Percentiles rank a stretch among this genome's conserved stretches.
Evolutionary conservation across 495 filamentous ascomycete genomes (phyloP).

Genomic region (Pseudomonodictys pantanalensis): DNA sequence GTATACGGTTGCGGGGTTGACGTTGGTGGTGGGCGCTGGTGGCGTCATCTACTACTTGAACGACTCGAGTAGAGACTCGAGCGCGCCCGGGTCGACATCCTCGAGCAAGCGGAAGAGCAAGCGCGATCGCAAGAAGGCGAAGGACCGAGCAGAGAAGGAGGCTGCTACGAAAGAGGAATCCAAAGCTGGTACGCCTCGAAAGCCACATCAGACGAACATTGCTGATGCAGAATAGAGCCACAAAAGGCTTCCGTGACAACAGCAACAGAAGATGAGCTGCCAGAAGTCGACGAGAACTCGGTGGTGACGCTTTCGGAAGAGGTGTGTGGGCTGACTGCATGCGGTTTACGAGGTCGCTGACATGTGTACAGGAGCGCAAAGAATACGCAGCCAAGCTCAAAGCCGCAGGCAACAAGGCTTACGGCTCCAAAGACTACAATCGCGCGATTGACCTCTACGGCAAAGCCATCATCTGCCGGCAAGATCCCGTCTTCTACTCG

Average conservation of each 20-base stretch:
- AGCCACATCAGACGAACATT: background rate
- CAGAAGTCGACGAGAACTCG: conserved; percentile 76
- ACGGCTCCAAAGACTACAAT: conserved; percentile 85
- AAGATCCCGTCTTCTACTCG: conserved; percentile 96
- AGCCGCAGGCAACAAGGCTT: conserved; percentile 93
- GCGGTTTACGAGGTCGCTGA: conserved; percentile 5
- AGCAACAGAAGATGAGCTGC: conserved; percentile 72
- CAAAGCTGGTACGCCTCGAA: conserved; percentile 9
- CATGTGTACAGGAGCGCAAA: conserved; percentile 59
- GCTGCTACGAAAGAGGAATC: conserved; percentile 36
- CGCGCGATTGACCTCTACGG: conserved; percentile 90
- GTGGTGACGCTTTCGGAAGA: conserved; percentile 67
- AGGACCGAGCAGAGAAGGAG: conserved; percentile 60
- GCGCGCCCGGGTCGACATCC: conserved; percentile 4
- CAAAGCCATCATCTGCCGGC: conserved; percentile 93
- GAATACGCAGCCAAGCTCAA: conserved; percentile 88
- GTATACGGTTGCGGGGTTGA: conserved; percentile 92
- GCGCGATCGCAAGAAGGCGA: conserved; percentile 57
- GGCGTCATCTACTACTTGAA: conserved; percentile 87
- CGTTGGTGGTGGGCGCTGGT: conserved; percentile 83
- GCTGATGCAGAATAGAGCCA: conserved; percentile 39
- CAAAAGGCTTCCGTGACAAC: conserved; percentile 54
- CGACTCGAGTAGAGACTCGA: conserved; percentile 41
- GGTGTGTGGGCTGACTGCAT: conserved; percentile 40
- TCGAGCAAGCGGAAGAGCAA: conserved; percentile 53